A percentile compares a stretch with the other conserved stretches of the same genome.
Conservation (phyloP, 345 rosid genomes). For the Brassica juncea region DNA sequence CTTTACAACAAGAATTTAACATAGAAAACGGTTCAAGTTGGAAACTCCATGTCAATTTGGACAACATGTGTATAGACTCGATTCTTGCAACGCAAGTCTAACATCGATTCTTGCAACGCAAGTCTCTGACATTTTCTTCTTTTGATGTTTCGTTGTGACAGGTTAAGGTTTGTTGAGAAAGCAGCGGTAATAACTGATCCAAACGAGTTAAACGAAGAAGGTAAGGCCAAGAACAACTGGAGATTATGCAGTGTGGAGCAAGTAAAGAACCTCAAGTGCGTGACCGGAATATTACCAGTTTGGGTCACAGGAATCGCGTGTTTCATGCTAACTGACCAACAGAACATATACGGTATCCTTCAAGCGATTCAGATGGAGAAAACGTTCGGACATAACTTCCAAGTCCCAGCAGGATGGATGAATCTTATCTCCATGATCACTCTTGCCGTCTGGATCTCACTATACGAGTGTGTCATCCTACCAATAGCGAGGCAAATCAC, state of each 20-base stretch:
- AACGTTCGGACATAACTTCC: conserved; percentile 43
- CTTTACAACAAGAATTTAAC: no score
- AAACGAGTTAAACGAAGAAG: conserved; percentile 51
- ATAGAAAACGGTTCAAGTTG: no score
- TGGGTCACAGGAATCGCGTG: conserved; percentile 65
- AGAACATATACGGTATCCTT: conserved; percentile 59
- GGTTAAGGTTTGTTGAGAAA: conserved; percentile 57
- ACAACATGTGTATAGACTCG: no score
- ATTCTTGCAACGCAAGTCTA: no score
- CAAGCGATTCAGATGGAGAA: conserved; percentile 61
- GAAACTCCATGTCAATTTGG: no score
- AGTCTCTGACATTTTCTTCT: conserved; percentile 30
- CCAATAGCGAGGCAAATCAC: conserved; percentile 40
- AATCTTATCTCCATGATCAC: conserved; percentile 59
- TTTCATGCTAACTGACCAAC: conserved; percentile 66
- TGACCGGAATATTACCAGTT: conserved; percentile 54
- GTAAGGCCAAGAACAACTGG: conserved; percentile 53
- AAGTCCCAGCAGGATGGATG: conserved; percentile 77
- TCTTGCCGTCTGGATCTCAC: conserved; percentile 63
- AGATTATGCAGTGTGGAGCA: conserved; percentile 62
- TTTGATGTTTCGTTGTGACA: conserved; percentile 25
- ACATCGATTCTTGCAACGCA: not conserved
- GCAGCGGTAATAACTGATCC: conserved; percentile 51
- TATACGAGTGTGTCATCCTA: conserved; percentile 53
- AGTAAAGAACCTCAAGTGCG: conserved; percentile 61